Conservation (phyloP, 805 yeast genomes). For the Barnettozyma wickerhamii region DNA sequence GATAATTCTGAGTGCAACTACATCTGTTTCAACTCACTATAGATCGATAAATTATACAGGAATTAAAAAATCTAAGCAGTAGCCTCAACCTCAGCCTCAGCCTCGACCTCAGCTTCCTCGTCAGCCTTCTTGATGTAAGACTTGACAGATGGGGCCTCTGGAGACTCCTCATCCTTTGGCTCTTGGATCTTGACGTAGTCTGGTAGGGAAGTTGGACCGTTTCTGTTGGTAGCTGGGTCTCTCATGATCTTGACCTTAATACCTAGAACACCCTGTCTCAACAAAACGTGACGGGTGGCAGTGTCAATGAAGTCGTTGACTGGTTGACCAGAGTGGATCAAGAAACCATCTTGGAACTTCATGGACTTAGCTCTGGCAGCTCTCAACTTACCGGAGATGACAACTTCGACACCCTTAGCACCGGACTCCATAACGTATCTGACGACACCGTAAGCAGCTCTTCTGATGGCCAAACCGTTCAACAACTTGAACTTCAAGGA, state of each 20-base stretch:
- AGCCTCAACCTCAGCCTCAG: slow-evolving; percentile 15
- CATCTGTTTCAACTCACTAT: too few relatives aligned
- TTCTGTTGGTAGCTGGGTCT: slow-evolving; percentile 86
- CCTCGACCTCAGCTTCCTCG: slow-evolving; percentile 18
- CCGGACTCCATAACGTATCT: slow-evolving; percentile 99
- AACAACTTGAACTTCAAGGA: slow-evolving; percentile 96
- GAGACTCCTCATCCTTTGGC: slow-evolving; percentile 89
- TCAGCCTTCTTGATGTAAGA: slow-evolving; percentile 51
- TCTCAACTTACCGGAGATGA: slow-evolving; percentile 98
- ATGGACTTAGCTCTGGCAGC: slow-evolving; percentile 99
- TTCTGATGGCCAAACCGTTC: slow-evolving; percentile 98
- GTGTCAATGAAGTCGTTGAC: slow-evolving; percentile 96
- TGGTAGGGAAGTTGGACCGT: slow-evolving; percentile 90
- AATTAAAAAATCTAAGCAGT: not conserved
- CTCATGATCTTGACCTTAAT: slow-evolving; percentile 99
- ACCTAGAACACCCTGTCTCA: slow-evolving; percentile 99
- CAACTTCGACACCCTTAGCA: slow-evolving; percentile 99
- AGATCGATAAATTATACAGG: not conserved
- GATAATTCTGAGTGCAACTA: too few relatives aligned
- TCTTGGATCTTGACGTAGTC: slow-evolving; percentile 89
- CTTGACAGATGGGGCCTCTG: slow-evolving; percentile 78
- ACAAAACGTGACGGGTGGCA: slow-evolving; percentile 99
- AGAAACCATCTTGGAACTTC: slow-evolving; percentile 99
- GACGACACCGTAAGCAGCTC: slow-evolving; percentile 99
- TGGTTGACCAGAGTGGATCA: slow-evolving; percentile 99